A percentile compares a stretch with the other conserved stretches of the same genome.
phyloP scores from a whole-genome alignment of 1,284 basidiomycete species.

The Boletus mariae region DNA sequence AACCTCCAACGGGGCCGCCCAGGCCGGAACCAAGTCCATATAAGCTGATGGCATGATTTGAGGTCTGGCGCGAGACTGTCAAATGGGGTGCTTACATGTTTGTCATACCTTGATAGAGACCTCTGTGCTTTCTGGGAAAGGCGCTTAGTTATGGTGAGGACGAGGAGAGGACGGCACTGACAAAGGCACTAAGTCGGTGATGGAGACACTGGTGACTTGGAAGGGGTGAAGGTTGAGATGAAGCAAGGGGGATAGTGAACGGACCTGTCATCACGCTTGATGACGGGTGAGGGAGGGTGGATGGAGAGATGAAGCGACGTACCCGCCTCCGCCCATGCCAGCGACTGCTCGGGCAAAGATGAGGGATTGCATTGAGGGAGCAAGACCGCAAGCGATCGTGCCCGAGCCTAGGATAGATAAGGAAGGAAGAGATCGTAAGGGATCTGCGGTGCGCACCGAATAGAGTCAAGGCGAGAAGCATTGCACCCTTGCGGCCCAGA shows the following conservation, averaged over 20 bases:
- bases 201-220: constrained; percentile 70
- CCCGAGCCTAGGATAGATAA: constrained; percentile 57
- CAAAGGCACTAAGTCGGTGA: constrained; percentile 80
- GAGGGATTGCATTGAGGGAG: constrained; percentile 79
- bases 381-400: constrained; percentile 78
- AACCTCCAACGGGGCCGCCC: constrained; percentile 89
- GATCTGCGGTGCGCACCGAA: constrained; percentile 56
- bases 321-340: constrained; percentile 90
- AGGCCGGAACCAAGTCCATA: constrained; percentile 76
- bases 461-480: constrained; percentile 75
- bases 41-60: constrained; percentile 42
- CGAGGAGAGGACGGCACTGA: constrained; percentile 38
- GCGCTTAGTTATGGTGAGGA: background rate
- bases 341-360: constrained; percentile 80
- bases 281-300: constrained; percentile 1
- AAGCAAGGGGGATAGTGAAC: constrained; percentile 14
- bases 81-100: constrained; percentile 59
- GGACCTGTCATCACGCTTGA: constrained; percentile 77
- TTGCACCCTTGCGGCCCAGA: constrained; percentile 79
- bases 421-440: constrained; percentile 14
- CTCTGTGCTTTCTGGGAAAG: constrained; percentile 67
- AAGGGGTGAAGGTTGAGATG: constrained; percentile 18
- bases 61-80: constrained; percentile 6
- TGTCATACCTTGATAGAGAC: constrained; percentile 84
- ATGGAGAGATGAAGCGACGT: constrained; percentile 19